These are phyloP conservation scores for Papiliotrema nemorosa DNA, from an alignment of 1,284 basidiomycete genomes.

Conservation along the genomic window DNA sequence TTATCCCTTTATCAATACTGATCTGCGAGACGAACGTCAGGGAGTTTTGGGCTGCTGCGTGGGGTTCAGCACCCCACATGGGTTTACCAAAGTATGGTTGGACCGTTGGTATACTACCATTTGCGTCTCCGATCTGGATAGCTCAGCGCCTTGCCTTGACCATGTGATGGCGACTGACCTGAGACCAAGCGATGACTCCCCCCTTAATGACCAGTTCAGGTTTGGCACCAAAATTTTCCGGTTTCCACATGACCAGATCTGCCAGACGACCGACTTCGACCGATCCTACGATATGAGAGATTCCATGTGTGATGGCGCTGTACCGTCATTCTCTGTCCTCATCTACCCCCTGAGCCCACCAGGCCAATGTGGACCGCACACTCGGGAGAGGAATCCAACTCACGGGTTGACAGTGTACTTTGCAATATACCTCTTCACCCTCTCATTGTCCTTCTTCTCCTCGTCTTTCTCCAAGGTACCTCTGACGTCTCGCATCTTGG, in stretches of 20 bases:
- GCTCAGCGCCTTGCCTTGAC: neutral
- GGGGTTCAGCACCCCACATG: conserved; percentile 81
- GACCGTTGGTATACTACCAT: conserved; percentile 88
- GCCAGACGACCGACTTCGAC: conserved; percentile 79
- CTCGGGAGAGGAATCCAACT: no score
- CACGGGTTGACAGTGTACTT: conserved; percentile 99
- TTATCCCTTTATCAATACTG: conserved; percentile 62
- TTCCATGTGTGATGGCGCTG: conserved; percentile 91
- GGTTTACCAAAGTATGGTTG: conserved; percentile 80
- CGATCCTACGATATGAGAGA: conserved; percentile 82
- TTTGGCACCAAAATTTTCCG: conserved; percentile 84
- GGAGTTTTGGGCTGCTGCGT: conserved; percentile 74
- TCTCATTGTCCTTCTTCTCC: conserved; percentile 73
- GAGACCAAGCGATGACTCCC: conserved; percentile 85
- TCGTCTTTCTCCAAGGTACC: conserved; percentile 73
- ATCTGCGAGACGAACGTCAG: conserved; percentile 78
- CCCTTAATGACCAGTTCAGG: conserved; percentile 93
- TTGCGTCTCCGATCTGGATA: conserved; percentile 81
- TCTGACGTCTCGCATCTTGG: conserved; percentile 79
- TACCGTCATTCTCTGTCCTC: neutral
- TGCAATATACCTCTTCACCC: conserved; percentile 94
- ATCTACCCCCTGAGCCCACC: neutral
- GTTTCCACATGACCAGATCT: conserved; percentile 92
- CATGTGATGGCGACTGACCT: conserved; percentile 54
- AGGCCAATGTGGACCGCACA: neutral